Evolutionary conservation across 2,329 filamentous ascomycete species (phyloP), one percentile per base, ranked within the genome.

Genomic region (Cordyceps fumosorosea): DNA sequence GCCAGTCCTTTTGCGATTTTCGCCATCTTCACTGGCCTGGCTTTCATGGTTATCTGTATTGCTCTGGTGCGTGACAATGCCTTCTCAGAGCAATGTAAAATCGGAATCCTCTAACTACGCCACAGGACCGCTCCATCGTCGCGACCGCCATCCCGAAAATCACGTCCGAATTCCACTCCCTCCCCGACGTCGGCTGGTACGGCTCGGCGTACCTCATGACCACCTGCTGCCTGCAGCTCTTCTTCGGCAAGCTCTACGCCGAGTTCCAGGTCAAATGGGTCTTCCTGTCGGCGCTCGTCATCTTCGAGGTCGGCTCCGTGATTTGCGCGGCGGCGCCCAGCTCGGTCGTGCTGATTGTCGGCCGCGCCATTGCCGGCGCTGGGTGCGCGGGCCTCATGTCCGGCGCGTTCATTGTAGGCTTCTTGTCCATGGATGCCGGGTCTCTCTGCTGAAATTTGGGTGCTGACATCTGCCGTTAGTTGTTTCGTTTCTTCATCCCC

Each of bases 101-200:
- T 3, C 40, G 14, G 3, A 20, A 8, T 22, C 10, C n/a, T 29
- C 44, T 20, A 10, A n/a, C 44, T 20, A 8, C n/a, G 7, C 8
- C 18, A 29, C 44, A 48, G 45, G 45, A 48, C 22, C 45, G 45
- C 11, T 26, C 78, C 5, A 81, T 81, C 62, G 74, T 81, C 22
- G 77, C 77, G 3, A 81, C 79, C 0, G 79, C 78, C 12, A 80
- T 81, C 40, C 80, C 79, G 1, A 76, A 75, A 47, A 81, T 81
- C 64, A 80, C 79, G 1, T 74, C 73, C 64, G 72, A 77, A 48
- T 78, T 79, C 68, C 70, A 76, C 52, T 70, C 74, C 37, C 71
- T 81, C 7, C 69, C 72, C 16, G 75, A 81, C 59, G 74, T 81
- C 5, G 76, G 77, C 12, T 84, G 82, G 82, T 84, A 84, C 24